phyloP scores from a whole-genome alignment of 805 yeast species.

The Myxozyma melibiosi region DNA sequence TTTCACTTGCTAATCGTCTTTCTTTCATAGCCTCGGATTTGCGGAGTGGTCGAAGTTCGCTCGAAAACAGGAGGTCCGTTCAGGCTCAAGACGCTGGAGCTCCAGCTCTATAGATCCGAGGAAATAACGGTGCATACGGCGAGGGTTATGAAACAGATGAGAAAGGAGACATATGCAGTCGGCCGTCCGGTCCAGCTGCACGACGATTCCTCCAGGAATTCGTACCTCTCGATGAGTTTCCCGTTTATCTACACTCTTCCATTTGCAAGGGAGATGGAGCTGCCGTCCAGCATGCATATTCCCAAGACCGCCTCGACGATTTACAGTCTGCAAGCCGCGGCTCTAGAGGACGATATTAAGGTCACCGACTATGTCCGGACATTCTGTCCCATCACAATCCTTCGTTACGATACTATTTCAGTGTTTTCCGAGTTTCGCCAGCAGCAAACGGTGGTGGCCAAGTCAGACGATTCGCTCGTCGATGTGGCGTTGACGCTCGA shows the following conservation, averaged over 20 bases:
- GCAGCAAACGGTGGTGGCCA: slow-evolving; percentile 36
- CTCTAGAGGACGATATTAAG: slow-evolving; percentile 12
- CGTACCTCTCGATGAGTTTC: slow-evolving; percentile 41
- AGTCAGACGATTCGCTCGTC: slow-evolving; percentile 44
- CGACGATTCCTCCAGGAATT: slow-evolving; percentile 28
- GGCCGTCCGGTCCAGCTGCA: slow-evolving; percentile 40
- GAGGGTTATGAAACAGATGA: slow-evolving; percentile 30
- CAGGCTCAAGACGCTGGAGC: slow-evolving; percentile 37
- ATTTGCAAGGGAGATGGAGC: slow-evolving; percentile 40
- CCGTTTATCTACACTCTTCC: slow-evolving; percentile 43
- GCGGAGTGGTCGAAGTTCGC: slow-evolving; percentile 46
- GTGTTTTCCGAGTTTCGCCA: slow-evolving; percentile 44
- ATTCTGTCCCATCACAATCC: slow-evolving; percentile 41
- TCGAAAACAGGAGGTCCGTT: slow-evolving; percentile 37
- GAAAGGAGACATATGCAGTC: slow-evolving; percentile 44
- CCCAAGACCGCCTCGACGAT: slow-evolving; percentile 33
- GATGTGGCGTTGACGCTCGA: slow-evolving; percentile 42
- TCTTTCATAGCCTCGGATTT: slow-evolving; percentile 42
- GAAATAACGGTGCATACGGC: slow-evolving; percentile 33
- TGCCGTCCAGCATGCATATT: slow-evolving; percentile 43
- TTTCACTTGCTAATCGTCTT: neutral
- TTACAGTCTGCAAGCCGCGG: slow-evolving; percentile 43
- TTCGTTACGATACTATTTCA: slow-evolving; percentile 45
- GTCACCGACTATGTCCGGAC: neutral
- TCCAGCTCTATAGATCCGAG: slow-evolving; percentile 47